Percentiles rank a stretch among this genome's conserved stretches.
Conservation (phyloP, 441 rosid genomes). For the Populus hybrid region DNA sequence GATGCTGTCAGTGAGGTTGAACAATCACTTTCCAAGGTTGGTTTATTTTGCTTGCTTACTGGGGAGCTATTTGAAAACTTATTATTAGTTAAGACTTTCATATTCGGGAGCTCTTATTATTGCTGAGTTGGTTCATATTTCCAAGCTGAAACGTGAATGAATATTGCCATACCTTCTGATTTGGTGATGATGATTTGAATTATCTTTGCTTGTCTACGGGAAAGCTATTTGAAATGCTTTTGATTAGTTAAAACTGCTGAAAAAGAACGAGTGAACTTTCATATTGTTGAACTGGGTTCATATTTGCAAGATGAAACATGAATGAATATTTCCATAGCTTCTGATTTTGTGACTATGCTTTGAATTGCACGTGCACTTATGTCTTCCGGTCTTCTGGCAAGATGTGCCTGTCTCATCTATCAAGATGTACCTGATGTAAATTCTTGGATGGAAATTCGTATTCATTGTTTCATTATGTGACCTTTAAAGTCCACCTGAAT, state of each 20-base stretch:
- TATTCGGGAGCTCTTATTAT: not conserved
- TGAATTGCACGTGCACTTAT: not conserved
- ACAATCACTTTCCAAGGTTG: conserved; percentile 65
- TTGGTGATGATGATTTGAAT: not conserved
- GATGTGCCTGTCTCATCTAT: not conserved
- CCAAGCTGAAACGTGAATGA: not conserved
- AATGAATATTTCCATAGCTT: not conserved
- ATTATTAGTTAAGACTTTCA: not conserved
- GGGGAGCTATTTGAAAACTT: not conserved
- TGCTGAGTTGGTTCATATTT: not conserved
- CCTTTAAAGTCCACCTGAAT: not conserved
- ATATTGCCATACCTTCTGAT: not conserved
- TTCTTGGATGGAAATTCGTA: not conserved
- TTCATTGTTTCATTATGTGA: not conserved
- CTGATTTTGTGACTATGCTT: not conserved
- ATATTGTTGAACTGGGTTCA: no score
- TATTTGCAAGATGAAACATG: no score
- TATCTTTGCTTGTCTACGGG: no score
- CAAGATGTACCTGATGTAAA: not conserved
- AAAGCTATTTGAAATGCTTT: no score
- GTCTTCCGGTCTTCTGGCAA: not conserved
- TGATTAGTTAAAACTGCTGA: no score
- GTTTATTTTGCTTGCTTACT: conserved; percentile 11
- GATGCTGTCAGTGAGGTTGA: conserved; percentile 72
- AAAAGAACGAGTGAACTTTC: no score